phyloP scores from a whole-genome alignment of 2,329 filamentous ascomycete genomes.

The Camptophora hylomeconis region DNA sequence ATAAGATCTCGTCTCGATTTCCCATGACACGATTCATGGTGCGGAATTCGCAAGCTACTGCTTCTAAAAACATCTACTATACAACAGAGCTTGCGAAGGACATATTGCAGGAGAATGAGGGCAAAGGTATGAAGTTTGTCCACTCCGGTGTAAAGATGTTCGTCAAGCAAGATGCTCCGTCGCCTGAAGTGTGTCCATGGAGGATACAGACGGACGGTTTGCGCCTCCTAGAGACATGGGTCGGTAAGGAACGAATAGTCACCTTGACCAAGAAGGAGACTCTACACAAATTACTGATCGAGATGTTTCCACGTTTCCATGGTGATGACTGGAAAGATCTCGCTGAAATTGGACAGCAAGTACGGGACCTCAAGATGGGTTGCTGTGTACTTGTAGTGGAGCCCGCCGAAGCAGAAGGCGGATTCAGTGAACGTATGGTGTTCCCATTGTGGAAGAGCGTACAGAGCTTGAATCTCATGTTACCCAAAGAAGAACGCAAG shows the following conservation, averaged over 20 bases:
- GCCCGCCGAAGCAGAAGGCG: constrained; percentile 51
- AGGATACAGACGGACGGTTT: constrained; percentile 91
- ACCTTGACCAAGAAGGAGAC: constrained; percentile 65
- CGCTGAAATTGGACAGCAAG: constrained; percentile 75
- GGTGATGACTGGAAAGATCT: constrained; percentile 62
- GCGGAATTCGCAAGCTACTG: constrained; percentile 76
- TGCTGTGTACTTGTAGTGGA: constrained; percentile 83
- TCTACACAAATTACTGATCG: constrained; percentile 67
- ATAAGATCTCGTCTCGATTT: constrained; percentile 71
- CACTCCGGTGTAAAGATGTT: constrained; percentile 98
- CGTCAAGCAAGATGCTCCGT: constrained; percentile 90
- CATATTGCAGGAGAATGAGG: constrained; percentile 77
- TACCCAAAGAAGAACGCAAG: constrained; percentile 89
- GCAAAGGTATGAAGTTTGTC: constrained; percentile 84
- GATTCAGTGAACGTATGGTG: constrained; percentile 64
- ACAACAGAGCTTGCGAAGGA: constrained; percentile 72
- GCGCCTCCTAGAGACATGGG: constrained; percentile 79
- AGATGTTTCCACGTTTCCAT: constrained; percentile 90
- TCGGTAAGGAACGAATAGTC: constrained; percentile 65
- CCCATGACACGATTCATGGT: constrained; percentile 90
- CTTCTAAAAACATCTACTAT: constrained; percentile 94
- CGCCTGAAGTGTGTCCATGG: constrained; percentile 78
- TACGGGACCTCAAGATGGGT: constrained; percentile 70
- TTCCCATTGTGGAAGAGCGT: constrained; percentile 90
- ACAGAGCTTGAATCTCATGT: constrained; percentile 86